Percentiles rank a stretch among this genome's conserved stretches.
Conservation (phyloP, 202 grass and related monocot species). For the Miscanthus sacchariflorus region DNA sequence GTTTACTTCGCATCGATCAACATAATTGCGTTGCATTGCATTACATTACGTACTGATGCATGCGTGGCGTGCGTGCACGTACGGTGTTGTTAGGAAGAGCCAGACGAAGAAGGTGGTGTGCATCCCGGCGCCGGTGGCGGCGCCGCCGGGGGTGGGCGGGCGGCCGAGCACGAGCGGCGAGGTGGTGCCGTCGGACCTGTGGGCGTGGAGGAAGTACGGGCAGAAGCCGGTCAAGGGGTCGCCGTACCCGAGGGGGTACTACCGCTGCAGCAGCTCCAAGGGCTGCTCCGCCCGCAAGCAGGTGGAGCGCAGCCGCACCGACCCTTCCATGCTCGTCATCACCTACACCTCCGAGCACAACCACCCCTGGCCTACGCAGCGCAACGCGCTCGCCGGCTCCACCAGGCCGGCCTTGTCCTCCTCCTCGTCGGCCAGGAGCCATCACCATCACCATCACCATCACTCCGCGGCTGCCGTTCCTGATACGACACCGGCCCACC, state of each 20-base stretch:
- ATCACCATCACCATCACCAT: background rate
- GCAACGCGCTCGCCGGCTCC: conserved; percentile 86
- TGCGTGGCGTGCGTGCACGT: background rate
- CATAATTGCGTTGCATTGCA: background rate
- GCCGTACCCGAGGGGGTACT: conserved; percentile 93
- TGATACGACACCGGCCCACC: conserved; percentile 1
- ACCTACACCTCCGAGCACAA: conserved; percentile 99
- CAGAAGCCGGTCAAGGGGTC: conserved; percentile 99
- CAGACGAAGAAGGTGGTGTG: conserved; percentile 95
- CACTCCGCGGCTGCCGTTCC: background rate
- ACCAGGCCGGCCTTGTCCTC: conserved; percentile 34
- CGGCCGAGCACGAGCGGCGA: conserved; percentile 70
- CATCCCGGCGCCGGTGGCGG: conserved; percentile 77
- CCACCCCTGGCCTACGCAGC: conserved; percentile 92
- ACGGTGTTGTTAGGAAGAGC: conserved; percentile 56
- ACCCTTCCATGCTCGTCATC: conserved; percentile 93
- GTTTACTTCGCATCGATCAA: background rate
- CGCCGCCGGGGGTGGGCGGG: conserved; percentile 53
- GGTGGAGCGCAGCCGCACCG: conserved; percentile 95
- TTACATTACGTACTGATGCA: background rate
- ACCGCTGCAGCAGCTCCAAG: conserved; percentile 97
- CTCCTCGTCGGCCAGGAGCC: background rate
- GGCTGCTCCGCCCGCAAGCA: conserved; percentile 95
- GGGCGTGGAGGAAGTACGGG: conserved; percentile 99
- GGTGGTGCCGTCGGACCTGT: conserved; percentile 95